phyloP scores from a whole-genome alignment of 306 rosid species.

The Vigna reflexopilosa region DNA sequence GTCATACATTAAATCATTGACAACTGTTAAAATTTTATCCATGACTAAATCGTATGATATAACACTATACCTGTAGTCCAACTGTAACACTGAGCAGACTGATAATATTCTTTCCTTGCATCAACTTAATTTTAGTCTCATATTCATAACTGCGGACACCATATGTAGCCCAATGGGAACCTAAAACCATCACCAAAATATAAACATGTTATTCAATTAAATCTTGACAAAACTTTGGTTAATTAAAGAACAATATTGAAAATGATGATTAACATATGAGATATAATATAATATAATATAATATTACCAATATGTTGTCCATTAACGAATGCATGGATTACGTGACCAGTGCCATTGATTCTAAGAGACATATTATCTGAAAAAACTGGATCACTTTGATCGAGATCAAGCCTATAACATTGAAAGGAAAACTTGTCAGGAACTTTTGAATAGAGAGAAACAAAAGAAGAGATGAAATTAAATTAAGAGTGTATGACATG shows the following conservation, averaged over 20 bases:
- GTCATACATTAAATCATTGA: background rate
- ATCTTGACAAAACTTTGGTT: background rate
- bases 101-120: slow-evolving; percentile 50
- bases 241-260: background rate
- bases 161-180: slow-evolving; percentile 55
- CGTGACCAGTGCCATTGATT: slow-evolving; percentile 54
- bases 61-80: slow-evolving; percentile 47
- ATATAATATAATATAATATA: background rate
- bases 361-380: slow-evolving; percentile 46
- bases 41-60: background rate
- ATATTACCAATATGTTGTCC: slow-evolving; percentile 57
- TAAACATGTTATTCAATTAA: background rate
- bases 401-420: slow-evolving; percentile 44
- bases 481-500: background rate
- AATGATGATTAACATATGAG: background rate
- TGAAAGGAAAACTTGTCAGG: background rate
- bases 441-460: background rate
- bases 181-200: slow-evolving; percentile 24
- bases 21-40: background rate
- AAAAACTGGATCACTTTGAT: slow-evolving; percentile 52
- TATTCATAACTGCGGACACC: slow-evolving; percentile 38
- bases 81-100: slow-evolving; percentile 55
- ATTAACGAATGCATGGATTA: slow-evolving; percentile 54
- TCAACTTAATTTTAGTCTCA: slow-evolving; percentile 48
- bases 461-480: background rate